Base-by-base conservation (phyloP, 2,329 filamentous ascomycete species). In the Colletotrichum sp. region DNA sequence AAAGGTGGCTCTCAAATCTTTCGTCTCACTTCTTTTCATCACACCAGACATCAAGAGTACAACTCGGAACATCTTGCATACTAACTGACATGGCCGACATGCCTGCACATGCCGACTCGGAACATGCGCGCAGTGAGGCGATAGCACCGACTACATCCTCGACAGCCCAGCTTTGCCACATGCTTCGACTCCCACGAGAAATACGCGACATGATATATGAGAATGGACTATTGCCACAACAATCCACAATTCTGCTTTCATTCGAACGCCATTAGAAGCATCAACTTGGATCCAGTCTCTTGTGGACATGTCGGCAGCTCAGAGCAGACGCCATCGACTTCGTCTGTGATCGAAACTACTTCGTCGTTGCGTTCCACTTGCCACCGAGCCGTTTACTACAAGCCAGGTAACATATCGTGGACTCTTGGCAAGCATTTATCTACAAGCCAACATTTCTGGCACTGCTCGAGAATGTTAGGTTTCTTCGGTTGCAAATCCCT, bases 1-100 rank as follows among this genome's bases (percentile, higher is more conserved):
- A 0, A 13, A 7, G 43, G n/a, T 1, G 0, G 43, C 43, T 13
- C 43, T 21, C 10, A 13, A 48, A 48, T 48, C n/a, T 8, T 13
- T 3, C 0, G 12, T 48, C 43, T 13, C n/a, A 3, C 10, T 0
- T 21, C 6, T 1, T 48, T 48, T 6, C 0, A 13, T 48, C 6
- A 21, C 10, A 48, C 0, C 18, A n/a, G 9, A 13, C 3, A 21
- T 48, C 43, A 21, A 8, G 43, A 21, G 18, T 13, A 48, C 10
- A 48, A 13, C 43, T 48, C 1, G 43, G 18, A 48, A 3, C 1
- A 21, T 21, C 43, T 3, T 0, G n/a, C 2, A 48, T 48, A 12
- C 10, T 0, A 13, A 48, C 2, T 48, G 43, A 3, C 43, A 21
- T 21, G 10, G 10, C 6, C 4, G 43, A 3, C 10, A 48, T 48